Conservation (phyloP, 2,329 filamentous ascomycete genomes). For the Elsinoe fawcettii region DNA sequence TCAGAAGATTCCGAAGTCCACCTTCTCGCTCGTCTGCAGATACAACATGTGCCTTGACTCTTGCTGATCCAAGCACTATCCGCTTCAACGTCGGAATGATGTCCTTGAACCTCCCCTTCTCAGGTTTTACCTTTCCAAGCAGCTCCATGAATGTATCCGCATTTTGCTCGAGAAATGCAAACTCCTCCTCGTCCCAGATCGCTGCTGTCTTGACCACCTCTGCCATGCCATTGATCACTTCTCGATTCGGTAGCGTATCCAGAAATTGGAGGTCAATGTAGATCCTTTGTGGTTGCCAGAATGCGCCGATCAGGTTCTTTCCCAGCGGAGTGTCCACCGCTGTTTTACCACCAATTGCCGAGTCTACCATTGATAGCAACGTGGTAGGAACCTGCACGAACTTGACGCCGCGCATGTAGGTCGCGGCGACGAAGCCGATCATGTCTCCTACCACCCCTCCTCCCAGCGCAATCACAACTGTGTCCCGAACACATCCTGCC, state of each 20-base stretch:
- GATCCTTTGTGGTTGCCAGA: constrained; percentile 91
- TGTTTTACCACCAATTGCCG: constrained; percentile 95
- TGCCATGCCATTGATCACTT: constrained; percentile 98
- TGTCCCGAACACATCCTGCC: constrained; percentile 88
- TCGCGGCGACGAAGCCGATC: constrained; percentile 94
- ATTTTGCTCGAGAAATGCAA: constrained; percentile 73
- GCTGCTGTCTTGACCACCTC: constrained; percentile 83
- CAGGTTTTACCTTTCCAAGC: constrained; percentile 50
- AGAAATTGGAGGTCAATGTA: constrained; percentile 92
- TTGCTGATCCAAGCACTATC: constrained; percentile 80
- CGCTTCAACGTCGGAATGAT: constrained; percentile 49
- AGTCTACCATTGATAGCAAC: constrained; percentile 94
- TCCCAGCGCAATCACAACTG: constrained; percentile 86
- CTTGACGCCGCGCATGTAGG: constrained; percentile 94
- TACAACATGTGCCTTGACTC: constrained; percentile 89
- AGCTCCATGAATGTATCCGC: constrained; percentile 67
- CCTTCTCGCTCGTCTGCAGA: constrained; percentile 92
- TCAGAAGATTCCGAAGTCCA: constrained; percentile 85
- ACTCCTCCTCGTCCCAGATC: constrained; percentile 87
- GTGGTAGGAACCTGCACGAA: constrained; percentile 97
- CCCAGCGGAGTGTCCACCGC: constrained; percentile 93
- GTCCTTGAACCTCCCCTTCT: constrained; percentile 55
- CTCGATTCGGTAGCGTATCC: constrained; percentile 78
- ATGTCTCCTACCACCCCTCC: constrained; percentile 97
- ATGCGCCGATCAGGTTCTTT: constrained; percentile 91